These are phyloP conservation scores for Cucurbita pepo DNA, from an alignment of 306 rosid species.

Conservation along the genomic window DNA sequence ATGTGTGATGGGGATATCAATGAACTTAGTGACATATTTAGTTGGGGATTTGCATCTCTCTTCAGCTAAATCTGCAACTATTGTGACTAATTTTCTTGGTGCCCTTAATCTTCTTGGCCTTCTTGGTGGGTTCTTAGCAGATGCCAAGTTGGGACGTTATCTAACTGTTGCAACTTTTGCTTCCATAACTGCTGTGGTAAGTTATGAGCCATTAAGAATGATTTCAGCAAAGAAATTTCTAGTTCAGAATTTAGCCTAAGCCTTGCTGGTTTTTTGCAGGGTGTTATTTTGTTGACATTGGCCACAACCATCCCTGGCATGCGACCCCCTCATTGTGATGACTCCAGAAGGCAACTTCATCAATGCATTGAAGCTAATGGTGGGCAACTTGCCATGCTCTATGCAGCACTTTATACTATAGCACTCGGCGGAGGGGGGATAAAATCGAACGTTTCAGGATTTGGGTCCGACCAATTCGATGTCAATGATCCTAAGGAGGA, in stretches of 20 bases:
- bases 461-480: conserved; percentile 74
- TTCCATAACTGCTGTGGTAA: conserved; percentile 48
- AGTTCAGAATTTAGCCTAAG: background rate
- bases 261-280: conserved; percentile 27
- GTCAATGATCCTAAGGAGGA: conserved; percentile 54
- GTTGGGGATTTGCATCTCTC: conserved; percentile 51
- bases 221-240: background rate
- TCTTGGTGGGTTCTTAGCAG: conserved; percentile 81
- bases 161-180: conserved; percentile 45
- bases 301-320: conserved; percentile 56
- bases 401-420: conserved; percentile 54
- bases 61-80: conserved; percentile 66
- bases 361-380: conserved; percentile 47
- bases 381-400: conserved; percentile 44
- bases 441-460: conserved; percentile 84
- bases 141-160: conserved; percentile 76
- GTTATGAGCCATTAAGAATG: conserved; percentile 1
- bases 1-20: conserved; percentile 71
- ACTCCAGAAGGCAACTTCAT: conserved; percentile 35
- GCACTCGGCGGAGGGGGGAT: conserved; percentile 87
- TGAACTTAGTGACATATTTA: conserved; percentile 85
- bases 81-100: conserved; percentile 82
- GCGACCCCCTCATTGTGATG: conserved; percentile 59
- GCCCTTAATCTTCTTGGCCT: conserved; percentile 86
- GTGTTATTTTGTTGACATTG: conserved; percentile 46